phyloP scores from a whole-genome alignment of 495 filamentous ascomycete species.

The Apodospora peruviana region DNA sequence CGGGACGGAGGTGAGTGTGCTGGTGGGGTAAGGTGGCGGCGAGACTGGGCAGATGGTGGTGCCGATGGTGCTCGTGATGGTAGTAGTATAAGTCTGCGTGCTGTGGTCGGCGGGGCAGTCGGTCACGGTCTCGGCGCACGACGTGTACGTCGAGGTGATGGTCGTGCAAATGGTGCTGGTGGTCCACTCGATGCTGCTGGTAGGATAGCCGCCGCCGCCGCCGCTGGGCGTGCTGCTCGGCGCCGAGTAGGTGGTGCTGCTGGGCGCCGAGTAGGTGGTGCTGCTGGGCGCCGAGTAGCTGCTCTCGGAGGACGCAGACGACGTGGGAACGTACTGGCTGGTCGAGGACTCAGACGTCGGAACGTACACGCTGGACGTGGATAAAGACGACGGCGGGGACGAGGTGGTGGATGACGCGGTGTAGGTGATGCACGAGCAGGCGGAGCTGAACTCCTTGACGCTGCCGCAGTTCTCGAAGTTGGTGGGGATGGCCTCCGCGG shows the following conservation, averaged over 20 bases:
- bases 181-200: neutral
- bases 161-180: slow-evolving; percentile 35
- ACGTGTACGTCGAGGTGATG: slow-evolving; percentile 52
- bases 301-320: slow-evolving; percentile 1
- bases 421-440: slow-evolving; percentile 35
- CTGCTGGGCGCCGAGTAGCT: neutral
- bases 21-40: too few relatives aligned
- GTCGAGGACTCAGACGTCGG: slow-evolving; percentile 1
- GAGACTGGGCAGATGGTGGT: slow-evolving; percentile 50
- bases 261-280: neutral
- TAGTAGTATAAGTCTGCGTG: too few relatives aligned
- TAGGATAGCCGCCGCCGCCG: too few relatives aligned
- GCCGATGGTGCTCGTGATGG: slow-evolving; percentile 49
- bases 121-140: slow-evolving; percentile 49
- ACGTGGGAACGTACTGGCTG: neutral
- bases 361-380: slow-evolving; percentile 1
- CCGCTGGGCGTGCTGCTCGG: neutral
- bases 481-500: slow-evolving; percentile 16
- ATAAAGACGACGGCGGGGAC: neutral
- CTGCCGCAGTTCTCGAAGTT: slow-evolving; percentile 21
- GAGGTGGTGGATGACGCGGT: slow-evolving; percentile 13
- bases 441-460: slow-evolving; percentile 24
- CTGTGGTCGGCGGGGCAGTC: slow-evolving; percentile 50
- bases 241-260: neutral
- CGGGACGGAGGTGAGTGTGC: too few relatives aligned